Base-by-base conservation (phyloP, 331 rosid species). In the Spiraea crenata region DNA sequence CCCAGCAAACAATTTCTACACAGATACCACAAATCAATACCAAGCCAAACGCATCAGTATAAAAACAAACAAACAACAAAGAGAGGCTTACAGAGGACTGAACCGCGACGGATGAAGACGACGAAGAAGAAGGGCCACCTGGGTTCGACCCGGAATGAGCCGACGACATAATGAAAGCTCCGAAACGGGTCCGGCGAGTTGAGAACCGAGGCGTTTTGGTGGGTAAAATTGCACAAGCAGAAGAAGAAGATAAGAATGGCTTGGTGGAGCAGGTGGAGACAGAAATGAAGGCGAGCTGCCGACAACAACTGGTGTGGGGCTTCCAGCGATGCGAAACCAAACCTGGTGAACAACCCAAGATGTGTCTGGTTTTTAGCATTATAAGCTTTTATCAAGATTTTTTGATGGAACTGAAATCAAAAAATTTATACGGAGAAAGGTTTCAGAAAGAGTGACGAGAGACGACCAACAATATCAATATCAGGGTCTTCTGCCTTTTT, bases 351-450 rank as follows among this genome's bases (percentile, higher is more conserved):
- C 55, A 80, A 48, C 91, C 81, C 79, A 89, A 76, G 68, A 85
- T 69, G 71, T 89, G 97, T 82, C 84, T 74, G n/a, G 82, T 82
- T 78, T 85, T 91, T 46, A 87, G 93, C 97, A 87, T 89, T 78
- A 58, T 87, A 66, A 63, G 42, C 31, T 25, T 8, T 5, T 20
- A 14, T 17, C 48, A 16, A 41, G 15, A 60, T 16, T 35, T 25
- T 58, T 69, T 50, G 5, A 42, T 62, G 54, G 16, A 7, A 55
- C 39, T 17, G 9, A 44, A 59, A 59, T 2, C 38, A n/a, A 34
- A 34, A 54, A 25, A 0, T 25, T 4, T 25, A 19, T 48, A 17
- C 25, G 49, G 20, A 45, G 8, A 45, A 7, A 17, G 46, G 58
- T 31, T 58, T 48, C 12, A 41, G 38, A 39, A 50, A 4, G 11